These are phyloP conservation scores for Colletotrichum zoysiae DNA, from an alignment of 2,329 filamentous ascomycete genomes.

Conservation along the genomic window DNA sequence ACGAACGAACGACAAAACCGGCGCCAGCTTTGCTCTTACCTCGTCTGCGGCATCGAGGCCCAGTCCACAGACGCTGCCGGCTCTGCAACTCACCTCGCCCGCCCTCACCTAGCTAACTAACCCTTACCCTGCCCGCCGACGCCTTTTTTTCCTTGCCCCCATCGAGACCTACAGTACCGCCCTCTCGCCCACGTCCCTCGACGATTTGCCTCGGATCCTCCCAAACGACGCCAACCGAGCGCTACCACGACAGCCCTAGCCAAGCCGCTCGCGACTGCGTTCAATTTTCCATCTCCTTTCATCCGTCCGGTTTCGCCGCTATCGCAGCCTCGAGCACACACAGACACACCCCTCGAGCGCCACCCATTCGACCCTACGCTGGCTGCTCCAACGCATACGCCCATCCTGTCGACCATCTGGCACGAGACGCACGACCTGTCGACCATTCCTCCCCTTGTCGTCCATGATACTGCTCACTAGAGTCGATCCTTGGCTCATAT, in stretches of 20 bases:
- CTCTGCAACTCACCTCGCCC: slow-evolving; percentile 16
- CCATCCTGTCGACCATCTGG: slow-evolving; percentile 34
- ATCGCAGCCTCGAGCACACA: slow-evolving; percentile 35
- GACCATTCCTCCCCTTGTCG: slow-evolving; percentile 24
- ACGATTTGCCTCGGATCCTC: slow-evolving; percentile 28
- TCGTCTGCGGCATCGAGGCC: slow-evolving; percentile 22
- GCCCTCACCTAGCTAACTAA: background rate
- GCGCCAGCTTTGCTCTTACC: slow-evolving; percentile 31
- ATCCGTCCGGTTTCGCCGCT: slow-evolving; percentile 22
- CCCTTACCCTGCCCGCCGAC: slow-evolving; percentile 17
- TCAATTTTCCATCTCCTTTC: slow-evolving; percentile 5
- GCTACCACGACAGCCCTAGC: slow-evolving; percentile 29
- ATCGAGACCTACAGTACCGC: slow-evolving; percentile 17
- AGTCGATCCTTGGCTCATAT: slow-evolving; percentile 26
- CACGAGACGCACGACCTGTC: slow-evolving; percentile 39
- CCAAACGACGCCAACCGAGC: slow-evolving; percentile 32
- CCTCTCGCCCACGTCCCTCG: slow-evolving; percentile 8
- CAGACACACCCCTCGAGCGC: slow-evolving; percentile 28
- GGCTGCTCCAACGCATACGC: slow-evolving; percentile 24
- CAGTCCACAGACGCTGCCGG: background rate
- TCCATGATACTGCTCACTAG: slow-evolving; percentile 32
- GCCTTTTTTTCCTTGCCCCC: slow-evolving; percentile 26
- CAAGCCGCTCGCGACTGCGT: slow-evolving; percentile 12
- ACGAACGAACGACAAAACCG: slow-evolving; percentile 25
- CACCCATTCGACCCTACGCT: slow-evolving; percentile 29